These are phyloP conservation scores for Ceratonia siliqua DNA, from an alignment of 306 rosid species.

Conservation along the genomic window DNA sequence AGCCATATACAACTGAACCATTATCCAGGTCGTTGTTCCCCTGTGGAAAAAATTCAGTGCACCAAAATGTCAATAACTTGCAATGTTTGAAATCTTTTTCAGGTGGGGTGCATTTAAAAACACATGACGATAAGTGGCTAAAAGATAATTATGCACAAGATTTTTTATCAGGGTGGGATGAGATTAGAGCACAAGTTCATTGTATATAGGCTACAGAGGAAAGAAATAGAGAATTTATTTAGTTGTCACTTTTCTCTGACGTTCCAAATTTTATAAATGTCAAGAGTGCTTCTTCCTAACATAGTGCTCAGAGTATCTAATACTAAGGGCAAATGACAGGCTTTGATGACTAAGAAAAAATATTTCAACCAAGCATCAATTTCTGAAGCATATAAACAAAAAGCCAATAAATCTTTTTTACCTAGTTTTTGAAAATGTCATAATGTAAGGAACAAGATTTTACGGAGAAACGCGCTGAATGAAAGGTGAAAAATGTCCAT, in stretches of 20 bases:
- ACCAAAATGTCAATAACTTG: slow-evolving; percentile 8
- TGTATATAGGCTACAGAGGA: not conserved
- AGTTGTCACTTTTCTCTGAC: not conserved
- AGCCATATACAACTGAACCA: slow-evolving; percentile 76
- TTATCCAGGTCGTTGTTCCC: slow-evolving; percentile 50
- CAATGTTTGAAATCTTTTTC: not conserved
- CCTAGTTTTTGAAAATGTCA: not conserved
- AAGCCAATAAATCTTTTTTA: not conserved
- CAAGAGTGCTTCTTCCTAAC: not conserved
- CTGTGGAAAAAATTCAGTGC: slow-evolving; percentile 45
- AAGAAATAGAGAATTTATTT: not conserved
- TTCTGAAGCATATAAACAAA: not conserved
- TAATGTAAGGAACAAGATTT: not conserved
- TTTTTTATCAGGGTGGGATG: not conserved
- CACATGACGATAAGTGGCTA: not conserved
- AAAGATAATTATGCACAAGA: not conserved
- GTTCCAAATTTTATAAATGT: not conserved
- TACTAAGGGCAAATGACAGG: not conserved
- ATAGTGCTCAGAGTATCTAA: not conserved
- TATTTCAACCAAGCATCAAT: not conserved
- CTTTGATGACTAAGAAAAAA: not conserved
- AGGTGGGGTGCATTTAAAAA: not conserved
- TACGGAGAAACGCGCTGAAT: not conserved
- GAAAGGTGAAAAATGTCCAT: not conserved
- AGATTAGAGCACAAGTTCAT: not conserved